Base-by-base conservation (phyloP, 1,139 yeast genomes). In the Kluyveromyces sp. region DNA sequence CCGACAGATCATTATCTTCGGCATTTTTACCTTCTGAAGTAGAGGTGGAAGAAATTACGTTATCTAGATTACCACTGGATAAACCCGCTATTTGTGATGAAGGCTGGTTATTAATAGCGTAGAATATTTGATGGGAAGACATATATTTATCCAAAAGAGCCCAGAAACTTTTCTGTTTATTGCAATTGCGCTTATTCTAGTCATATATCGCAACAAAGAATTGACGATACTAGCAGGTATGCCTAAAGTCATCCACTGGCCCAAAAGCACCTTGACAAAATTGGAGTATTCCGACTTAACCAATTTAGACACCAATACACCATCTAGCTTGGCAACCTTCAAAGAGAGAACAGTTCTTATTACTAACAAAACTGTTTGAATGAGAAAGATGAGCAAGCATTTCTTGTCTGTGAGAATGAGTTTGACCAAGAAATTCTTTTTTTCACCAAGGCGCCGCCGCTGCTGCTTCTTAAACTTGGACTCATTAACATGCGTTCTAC, bases 241-340 rank as follows among this genome's bases (percentile, higher is more conserved):
- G 4, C 97, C 96, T 15, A 90, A 72, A 27, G 79, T 59, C 83
- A 90, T 79, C 97, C 97, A 90, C 61, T 79, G 74, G 0, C 78
- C 74, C 49, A 89, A 68, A 40, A 84, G 72, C 38, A 61, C 58
- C 53, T 75, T 73, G 47, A 83, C 69, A 60, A 90, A 90, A 43
- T 73, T 73, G 43, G 72, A 71, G 48, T 89, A 83, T 45, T 75
- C 73, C 52, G 84, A 88, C 38, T 83, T 77, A 33, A 90, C 88
- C 53, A 90, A 72, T 1, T 89, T 80, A 0, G 96, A 89, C 4
- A 90, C 96, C 46, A 90, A 70, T 58, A 74, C 73, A 56, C 97
- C 97, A 64, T 90, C 97, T 50, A 90, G 72, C 21, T 83, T 79
- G 3, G 97, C 97, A 26, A 89, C 94, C 58, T 82, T 81, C 45